A percentile compares a stretch with the other conserved stretches of the same genome.
Conservation (phyloP, 352 stramenopile genomes). For the Blastocystis sp. region DNA sequence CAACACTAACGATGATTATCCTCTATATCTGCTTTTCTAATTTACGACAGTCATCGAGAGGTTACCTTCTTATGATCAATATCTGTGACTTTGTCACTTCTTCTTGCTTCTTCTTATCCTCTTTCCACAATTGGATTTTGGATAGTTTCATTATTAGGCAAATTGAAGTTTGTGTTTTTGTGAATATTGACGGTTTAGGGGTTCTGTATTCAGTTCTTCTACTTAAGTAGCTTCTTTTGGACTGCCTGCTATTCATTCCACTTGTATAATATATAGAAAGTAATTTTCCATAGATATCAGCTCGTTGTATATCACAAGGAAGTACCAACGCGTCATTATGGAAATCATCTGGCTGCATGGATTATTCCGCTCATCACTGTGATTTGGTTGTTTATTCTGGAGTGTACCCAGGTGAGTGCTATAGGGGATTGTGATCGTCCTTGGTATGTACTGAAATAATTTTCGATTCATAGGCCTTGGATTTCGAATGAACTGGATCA, state of each 20-base stretch:
- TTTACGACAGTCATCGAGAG: neutral
- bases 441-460: neutral
- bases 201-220: conserved; percentile 50
- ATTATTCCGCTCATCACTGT: neutral
- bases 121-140: neutral
- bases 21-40: conserved; percentile 36
- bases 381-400: neutral
- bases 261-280: neutral
- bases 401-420: neutral
- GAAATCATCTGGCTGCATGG: conserved; percentile 17
- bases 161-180: neutral
- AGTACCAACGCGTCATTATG: neutral
- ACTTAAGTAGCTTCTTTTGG: conserved; percentile 30
- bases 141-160: neutral
- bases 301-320: conserved; percentile 16
- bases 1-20: conserved; percentile 26
- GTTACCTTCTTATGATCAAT: conserved; percentile 64
- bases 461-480: neutral
- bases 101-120: conserved; percentile 15
- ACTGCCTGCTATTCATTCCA: conserved; percentile 1
- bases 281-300: neutral
- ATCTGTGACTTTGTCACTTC: conserved; percentile 23
- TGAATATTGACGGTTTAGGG: neutral
- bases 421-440: conserved; percentile 34
- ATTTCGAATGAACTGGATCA: neutral